Evolutionary conservation across 805 yeast genomes (phyloP).

Genomic region (Schwanniomyces vanrijiae): DNA sequence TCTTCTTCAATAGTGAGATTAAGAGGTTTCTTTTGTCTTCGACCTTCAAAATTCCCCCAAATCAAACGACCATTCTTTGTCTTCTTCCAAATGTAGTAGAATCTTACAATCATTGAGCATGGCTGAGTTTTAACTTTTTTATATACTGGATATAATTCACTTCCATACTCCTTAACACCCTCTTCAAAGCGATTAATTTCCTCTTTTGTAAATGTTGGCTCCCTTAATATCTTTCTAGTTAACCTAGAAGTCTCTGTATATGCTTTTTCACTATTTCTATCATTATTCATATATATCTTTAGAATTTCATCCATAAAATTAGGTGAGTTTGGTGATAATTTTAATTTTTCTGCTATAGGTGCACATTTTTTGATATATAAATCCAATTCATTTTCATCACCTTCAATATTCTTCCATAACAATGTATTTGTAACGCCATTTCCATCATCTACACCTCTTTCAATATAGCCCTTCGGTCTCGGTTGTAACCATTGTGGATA

Average conservation of each 20-base stretch:
- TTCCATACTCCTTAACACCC: conserved; percentile 71
- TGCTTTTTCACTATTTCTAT: conserved; percentile 55
- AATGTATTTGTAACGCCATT: conserved; percentile 53
- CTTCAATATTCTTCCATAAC: conserved; percentile 59
- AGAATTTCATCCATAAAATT: conserved; percentile 80
- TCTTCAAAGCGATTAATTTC: conserved; percentile 73
- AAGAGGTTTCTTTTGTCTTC: conserved; percentile 59
- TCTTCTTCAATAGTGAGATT: conserved; percentile 15
- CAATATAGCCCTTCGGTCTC: conserved; percentile 76
- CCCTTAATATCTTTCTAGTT: conserved; percentile 61
- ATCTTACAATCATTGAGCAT: conserved; percentile 77
- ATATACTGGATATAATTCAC: conserved; percentile 73
- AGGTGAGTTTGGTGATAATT: conserved; percentile 63
- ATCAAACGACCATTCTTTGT: conserved; percentile 69
- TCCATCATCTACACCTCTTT: conserved; percentile 73
- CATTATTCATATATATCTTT: conserved; percentile 48
- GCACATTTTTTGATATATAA: conserved; percentile 54
- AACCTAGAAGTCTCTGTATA: conserved; percentile 43
- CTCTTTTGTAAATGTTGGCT: conserved; percentile 69
- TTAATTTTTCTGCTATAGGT: conserved; percentile 55
- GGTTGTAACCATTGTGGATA: conserved; percentile 78
- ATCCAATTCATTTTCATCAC: conserved; percentile 44
- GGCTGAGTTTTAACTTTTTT: conserved; percentile 74
- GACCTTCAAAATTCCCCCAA: conserved; percentile 81
- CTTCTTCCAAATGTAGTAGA: conserved; percentile 90